A percentile compares a stretch with the other conserved stretches of the same genome.
Conservation (phyloP, 164 flowering plant genomes). For the Annona cherimola region DNA sequence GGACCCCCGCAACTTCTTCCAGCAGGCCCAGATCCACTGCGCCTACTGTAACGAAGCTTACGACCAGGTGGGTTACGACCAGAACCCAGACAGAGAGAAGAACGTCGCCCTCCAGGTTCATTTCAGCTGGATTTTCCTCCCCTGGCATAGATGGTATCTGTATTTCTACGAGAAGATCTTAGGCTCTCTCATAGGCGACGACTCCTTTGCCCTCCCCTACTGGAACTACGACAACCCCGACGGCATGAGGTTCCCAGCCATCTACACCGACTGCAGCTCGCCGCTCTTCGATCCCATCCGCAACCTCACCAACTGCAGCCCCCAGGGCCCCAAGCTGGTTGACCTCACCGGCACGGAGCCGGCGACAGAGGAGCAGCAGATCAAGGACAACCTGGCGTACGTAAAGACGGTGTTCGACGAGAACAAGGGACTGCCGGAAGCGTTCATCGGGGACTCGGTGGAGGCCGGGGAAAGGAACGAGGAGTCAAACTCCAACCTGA, state of each 20-base stretch:
- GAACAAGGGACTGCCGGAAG: background rate
- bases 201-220: conserved; percentile 5
- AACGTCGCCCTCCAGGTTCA: conserved; percentile 1
- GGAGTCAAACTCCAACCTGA: background rate
- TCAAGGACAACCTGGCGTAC: background rate
- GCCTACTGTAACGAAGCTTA: conserved; percentile 8
- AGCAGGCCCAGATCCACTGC: conserved; percentile 6
- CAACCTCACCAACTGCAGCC: background rate
- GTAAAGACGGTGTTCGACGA: background rate
- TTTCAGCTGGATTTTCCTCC: conserved; percentile 10
- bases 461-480: background rate
- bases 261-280: background rate
- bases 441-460: background rate
- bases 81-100: too few relatives aligned
- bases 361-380: background rate
- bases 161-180: conserved; percentile 14
- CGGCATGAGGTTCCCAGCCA: conserved; percentile 4
- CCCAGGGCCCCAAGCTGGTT: background rate
- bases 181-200: conserved; percentile 2
- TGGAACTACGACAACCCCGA: conserved; percentile 7
- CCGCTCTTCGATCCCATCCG: conserved; percentile 4
- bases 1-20: conserved; percentile 6
- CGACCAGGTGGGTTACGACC: background rate
- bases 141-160: conserved; percentile 10
- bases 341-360: background rate